phyloP scores from a whole-genome alignment of 495 filamentous ascomycete species.

The Lasiosphaeria miniovina region DNA sequence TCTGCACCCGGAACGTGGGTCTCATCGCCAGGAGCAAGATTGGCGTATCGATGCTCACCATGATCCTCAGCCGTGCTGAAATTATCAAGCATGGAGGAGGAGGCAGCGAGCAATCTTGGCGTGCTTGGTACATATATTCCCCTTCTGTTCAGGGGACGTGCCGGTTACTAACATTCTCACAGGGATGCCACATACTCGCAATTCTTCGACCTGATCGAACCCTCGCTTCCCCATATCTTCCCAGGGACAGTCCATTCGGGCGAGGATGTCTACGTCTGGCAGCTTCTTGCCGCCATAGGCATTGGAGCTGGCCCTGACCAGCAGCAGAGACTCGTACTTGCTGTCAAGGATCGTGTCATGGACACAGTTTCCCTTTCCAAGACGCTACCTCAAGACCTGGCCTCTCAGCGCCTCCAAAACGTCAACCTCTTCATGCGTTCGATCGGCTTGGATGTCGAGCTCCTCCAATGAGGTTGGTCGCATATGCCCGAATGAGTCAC shows the following conservation, averaged over 20 bases:
- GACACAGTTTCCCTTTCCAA: constrained; percentile 86
- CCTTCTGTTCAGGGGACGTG: neutral
- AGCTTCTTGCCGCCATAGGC: constrained; percentile 91
- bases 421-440: constrained; percentile 98
- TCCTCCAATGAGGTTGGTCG: constrained; percentile 62
- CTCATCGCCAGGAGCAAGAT: constrained; percentile 76
- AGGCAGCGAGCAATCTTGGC: constrained; percentile 68
- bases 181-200: constrained; percentile 68
- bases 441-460: constrained; percentile 93
- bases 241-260: constrained; percentile 75
- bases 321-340: constrained; percentile 88
- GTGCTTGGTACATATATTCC: constrained; percentile 68
- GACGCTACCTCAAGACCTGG: constrained; percentile 81
- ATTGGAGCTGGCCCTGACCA: constrained; percentile 89
- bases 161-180: constrained; percentile 15
- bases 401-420: constrained; percentile 73
- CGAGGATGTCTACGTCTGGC: constrained; percentile 95
- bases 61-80: constrained; percentile 91
- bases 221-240: constrained; percentile 78
- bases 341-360: constrained; percentile 98
- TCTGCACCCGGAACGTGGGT: constrained; percentile 77
- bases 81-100: constrained; percentile 77
- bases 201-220: constrained; percentile 85
- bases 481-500: neutral
- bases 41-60: constrained; percentile 85